phyloP scores from a whole-genome alignment of 306 rosid genomes.

The Quercus variabilis region DNA sequence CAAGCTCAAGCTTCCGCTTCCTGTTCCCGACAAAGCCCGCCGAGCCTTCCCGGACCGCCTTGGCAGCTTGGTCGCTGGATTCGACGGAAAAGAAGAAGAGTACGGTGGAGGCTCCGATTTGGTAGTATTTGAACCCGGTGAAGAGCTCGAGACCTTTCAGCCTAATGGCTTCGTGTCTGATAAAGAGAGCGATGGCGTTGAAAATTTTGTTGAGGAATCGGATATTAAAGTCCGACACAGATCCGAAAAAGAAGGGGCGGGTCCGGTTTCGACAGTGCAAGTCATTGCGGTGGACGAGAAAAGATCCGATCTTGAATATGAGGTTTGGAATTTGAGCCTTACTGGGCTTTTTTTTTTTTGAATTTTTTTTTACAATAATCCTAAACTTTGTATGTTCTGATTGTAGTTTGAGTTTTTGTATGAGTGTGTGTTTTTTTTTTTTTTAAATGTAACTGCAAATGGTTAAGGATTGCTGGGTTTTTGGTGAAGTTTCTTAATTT shows the following conservation, averaged over 20 bases:
- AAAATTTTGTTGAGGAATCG: background rate
- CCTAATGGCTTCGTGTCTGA: conserved; percentile 41
- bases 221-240: conserved; percentile 21
- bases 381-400: background rate
- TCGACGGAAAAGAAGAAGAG: conserved; percentile 33
- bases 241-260: conserved; percentile 24
- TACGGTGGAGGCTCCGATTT: conserved; percentile 20
- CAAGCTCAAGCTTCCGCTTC: conserved; percentile 65
- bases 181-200: conserved; percentile 15
- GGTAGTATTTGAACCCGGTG: conserved; percentile 49
- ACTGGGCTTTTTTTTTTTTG: too few species aligned
- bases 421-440: background rate
- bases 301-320: conserved; percentile 64
- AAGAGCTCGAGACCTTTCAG: conserved; percentile 70
- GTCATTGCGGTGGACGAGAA: conserved; percentile 69
- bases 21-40: conserved; percentile 45
- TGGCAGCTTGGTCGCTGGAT: conserved; percentile 51
- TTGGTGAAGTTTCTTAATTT: background rate
- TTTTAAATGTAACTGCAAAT: too few species aligned
- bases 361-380: background rate
- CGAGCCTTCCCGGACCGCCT: conserved; percentile 51
- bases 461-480: background rate
- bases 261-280: conserved; percentile 36
- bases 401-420: background rate
- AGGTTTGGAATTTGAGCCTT: conserved; percentile 36